These are phyloP conservation scores for Myriosclerotinia duriaeana DNA, from an alignment of 2,329 filamentous ascomycete genomes.

Conservation along the genomic window DNA sequence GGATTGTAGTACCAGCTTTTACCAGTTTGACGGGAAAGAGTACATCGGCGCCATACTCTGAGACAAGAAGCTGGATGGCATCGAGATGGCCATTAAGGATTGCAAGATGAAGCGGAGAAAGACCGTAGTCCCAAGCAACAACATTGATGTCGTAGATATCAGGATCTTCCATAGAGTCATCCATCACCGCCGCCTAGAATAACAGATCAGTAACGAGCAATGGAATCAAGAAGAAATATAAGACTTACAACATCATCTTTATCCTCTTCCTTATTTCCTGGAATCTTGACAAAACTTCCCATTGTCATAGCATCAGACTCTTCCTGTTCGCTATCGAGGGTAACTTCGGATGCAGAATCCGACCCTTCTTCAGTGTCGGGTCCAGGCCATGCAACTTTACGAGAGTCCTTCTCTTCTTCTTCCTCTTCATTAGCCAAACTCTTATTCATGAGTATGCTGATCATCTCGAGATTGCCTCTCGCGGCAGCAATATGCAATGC, in stretches of 20 bases:
- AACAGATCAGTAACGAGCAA: constrained; percentile 41
- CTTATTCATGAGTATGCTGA: constrained; percentile 70
- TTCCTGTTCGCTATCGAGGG: constrained; percentile 33
- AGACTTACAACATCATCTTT: constrained; percentile 47
- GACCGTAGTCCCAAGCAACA: constrained; percentile 74
- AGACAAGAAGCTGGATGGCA: constrained; percentile 66
- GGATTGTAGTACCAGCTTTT: constrained; percentile 39
- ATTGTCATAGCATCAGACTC: constrained; percentile 54
- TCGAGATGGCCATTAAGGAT: constrained; percentile 70
- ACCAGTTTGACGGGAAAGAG: constrained; percentile 67
- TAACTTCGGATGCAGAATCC: constrained; percentile 40
- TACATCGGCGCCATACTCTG: constrained; percentile 74
- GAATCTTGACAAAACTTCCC: constrained; percentile 73
- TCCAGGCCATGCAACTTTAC: constrained; percentile 33
- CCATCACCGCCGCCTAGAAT: constrained; percentile 48
- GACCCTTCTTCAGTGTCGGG: constrained; percentile 43
- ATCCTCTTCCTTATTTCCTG: constrained; percentile 47
- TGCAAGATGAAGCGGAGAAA: constrained; percentile 75
- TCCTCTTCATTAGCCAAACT: constrained; percentile 72
- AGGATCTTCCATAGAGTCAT: constrained; percentile 64
- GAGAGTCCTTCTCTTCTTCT: constrained; percentile 56
- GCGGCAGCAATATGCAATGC: constrained; percentile 79
- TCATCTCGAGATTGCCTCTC: constrained; percentile 66
- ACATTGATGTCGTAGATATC: constrained; percentile 79
- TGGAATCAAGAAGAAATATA: background rate